Percentiles rank a stretch among this genome's conserved stretches.
Conservation (phyloP, 2,329 filamentous ascomycete species). For the Paramyrothecium sp. region DNA sequence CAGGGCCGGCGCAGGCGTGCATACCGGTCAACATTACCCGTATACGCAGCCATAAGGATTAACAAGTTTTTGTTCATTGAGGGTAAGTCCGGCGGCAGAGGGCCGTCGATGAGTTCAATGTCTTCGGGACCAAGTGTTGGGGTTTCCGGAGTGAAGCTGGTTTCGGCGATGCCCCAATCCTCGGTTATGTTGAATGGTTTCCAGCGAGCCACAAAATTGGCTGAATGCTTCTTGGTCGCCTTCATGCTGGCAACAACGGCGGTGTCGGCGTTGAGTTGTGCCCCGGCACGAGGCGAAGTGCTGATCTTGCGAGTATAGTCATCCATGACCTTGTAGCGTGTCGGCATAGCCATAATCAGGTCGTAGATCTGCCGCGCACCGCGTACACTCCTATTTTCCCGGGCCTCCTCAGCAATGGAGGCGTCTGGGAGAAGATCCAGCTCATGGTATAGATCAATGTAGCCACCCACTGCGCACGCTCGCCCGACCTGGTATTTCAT, state of each 20-base stretch:
- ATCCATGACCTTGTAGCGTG: slow-evolving; percentile 32
- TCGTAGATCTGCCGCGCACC: slow-evolving; percentile 23
- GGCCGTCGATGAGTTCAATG: too few relatives aligned
- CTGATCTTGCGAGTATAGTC: slow-evolving; percentile 25
- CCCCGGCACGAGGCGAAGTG: not conserved
- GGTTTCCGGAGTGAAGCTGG: too few relatives aligned
- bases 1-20: too few relatives aligned
- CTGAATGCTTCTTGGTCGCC: not conserved
- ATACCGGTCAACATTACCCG: too few relatives aligned
- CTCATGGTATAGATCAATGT: slow-evolving; percentile 30
- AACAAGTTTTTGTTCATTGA: too few relatives aligned
- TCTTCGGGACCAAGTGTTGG: too few relatives aligned
- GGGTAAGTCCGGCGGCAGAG: too few relatives aligned
- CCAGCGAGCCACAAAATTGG: too few relatives aligned
- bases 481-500: slow-evolving; percentile 36
- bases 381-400: slow-evolving; percentile 17
- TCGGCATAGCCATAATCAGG: slow-evolving; percentile 21
- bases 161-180: too few relatives aligned
- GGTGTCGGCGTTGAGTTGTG: slow-evolving; percentile 12
- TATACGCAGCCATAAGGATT: too few relatives aligned
- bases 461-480: slow-evolving; percentile 37
- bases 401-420: slow-evolving; percentile 37
- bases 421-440: slow-evolving; percentile 35
- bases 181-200: too few relatives aligned
- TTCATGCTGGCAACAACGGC: slow-evolving; percentile 4